Base-by-base conservation (phyloP, 2,329 filamentous ascomycete genomes). In the Ophiognomonia clavigignenti-juglandacearum region DNA sequence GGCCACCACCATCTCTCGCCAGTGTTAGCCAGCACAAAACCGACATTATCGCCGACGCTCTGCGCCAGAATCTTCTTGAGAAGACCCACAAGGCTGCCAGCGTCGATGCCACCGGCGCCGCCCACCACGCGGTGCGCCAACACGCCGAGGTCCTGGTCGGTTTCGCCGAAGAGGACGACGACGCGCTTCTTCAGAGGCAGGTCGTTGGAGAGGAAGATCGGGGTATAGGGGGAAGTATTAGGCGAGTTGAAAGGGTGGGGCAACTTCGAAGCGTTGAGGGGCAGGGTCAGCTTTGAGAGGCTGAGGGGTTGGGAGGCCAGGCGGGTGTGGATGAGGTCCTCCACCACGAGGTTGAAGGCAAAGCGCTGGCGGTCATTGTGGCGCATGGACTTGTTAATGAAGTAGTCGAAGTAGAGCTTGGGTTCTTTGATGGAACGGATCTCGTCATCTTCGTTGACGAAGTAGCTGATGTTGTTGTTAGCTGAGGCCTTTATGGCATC, bases 1-100 rank as follows among this genome's bases (percentile, higher is more conserved):
- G 86, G 80, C 62, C 86, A 88, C 83, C 88, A 96, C 57, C 83
- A 71, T 16, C 87, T 69, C 65, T 95, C 83, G 4, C 88, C 88
- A 4, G 81, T 73, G 61, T 96, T 96, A 38, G 88, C 79, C 22
- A 96, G 69, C 23, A 96, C 67, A 47, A 96, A 68, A 3, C 78
- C 34, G 0, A 75, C 81, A 2, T 68, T 53, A 2, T 61, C 55
- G 0, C 59, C 23, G 18, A 71, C 66, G 0, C 55, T 39, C 0
- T 72, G 64, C 14, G 57, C 44, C 35, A 59, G 59, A 4, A 83
- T 64, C 11, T 62, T 66, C 29, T 70, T 63, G 20, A 85, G 75
- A 47, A 92, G 70, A 10, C 81, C 75, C 24, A 92, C 67, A 34
- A 84, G 73, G 26, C 82, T 88, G n/a, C 89, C 90, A 37, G 75